Evolutionary conservation across 148 eudicot genomes (phyloP).

Genomic region (Drosera capensis): DNA sequence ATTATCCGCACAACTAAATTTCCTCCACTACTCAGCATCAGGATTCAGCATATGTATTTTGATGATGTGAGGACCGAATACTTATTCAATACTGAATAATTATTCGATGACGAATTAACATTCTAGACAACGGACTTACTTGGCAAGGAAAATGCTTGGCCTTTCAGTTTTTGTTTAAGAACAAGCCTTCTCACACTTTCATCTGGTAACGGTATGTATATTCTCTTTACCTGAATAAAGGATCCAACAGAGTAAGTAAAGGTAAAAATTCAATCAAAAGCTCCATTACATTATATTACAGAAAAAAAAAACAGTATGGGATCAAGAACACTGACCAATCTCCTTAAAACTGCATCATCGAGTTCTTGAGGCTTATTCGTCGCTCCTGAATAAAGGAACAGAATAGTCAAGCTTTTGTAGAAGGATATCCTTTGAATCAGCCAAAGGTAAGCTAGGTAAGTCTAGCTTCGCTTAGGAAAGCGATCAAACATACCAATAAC

Average conservation of each 20-base stretch:
- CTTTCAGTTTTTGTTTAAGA: slow-evolving; percentile 69
- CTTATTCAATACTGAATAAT: not conserved
- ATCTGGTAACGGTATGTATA: slow-evolving; percentile 92
- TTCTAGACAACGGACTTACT: slow-evolving; percentile 54
- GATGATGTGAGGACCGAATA: not conserved
- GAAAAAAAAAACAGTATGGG: no score
- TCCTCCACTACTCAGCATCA: not conserved
- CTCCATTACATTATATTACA: no score
- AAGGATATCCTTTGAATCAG: no score
- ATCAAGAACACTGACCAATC: slow-evolving; percentile 48
- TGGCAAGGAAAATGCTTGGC: slow-evolving; percentile 79
- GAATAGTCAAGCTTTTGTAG: not conserved
- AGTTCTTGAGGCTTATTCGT: slow-evolving; percentile 96
- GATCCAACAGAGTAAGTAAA: slow-evolving; percentile 7
- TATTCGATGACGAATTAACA: not conserved
- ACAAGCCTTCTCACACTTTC: slow-evolving; percentile 56
- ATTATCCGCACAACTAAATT: no score
- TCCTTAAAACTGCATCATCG: slow-evolving; percentile 96
- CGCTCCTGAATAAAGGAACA: slow-evolving; percentile 47
- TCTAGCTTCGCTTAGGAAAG: not conserved
- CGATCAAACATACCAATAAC: slow-evolving; percentile 61
- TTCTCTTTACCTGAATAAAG: slow-evolving; percentile 75
- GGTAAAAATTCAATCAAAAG: not conserved
- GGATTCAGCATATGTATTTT: not conserved
- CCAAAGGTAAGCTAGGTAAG: not conserved